phyloP scores from a whole-genome alignment of 2,329 filamentous ascomycete genomes.

The Diplodia intermedia region DNA sequence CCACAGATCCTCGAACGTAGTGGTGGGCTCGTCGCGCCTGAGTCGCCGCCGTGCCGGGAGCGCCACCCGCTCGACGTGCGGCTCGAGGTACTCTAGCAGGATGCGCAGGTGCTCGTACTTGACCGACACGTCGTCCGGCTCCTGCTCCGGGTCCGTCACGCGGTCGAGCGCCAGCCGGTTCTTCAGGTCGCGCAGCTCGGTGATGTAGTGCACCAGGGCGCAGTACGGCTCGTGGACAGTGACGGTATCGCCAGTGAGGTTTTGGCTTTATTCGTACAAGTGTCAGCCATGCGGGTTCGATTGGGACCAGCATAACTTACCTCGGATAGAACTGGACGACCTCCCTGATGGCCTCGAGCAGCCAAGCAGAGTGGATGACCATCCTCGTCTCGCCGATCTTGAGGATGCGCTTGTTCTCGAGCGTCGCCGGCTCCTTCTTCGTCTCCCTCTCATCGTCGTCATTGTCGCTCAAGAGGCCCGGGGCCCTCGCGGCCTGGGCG shows the following conservation, averaged over 20 bases:
- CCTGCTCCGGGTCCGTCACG: conserved; percentile 3
- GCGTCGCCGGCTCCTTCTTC: conserved; percentile 21
- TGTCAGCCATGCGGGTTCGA: background rate
- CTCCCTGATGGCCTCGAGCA: conserved; percentile 28
- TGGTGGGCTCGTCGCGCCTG: conserved; percentile 20
- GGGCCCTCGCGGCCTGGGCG: background rate
- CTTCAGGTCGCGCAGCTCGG: conserved; percentile 20
- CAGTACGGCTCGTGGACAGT: conserved; percentile 26
- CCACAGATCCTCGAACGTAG: conserved; percentile 27
- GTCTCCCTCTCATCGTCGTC: background rate
- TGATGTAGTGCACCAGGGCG: conserved; percentile 22
- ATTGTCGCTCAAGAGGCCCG: background rate
- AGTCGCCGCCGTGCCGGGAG: conserved; percentile 16
- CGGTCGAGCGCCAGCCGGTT: conserved; percentile 17
- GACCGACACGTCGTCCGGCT: conserved; percentile 16
- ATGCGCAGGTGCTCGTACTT: conserved; percentile 30
- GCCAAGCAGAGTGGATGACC: conserved; percentile 20
- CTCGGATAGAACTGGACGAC: conserved; percentile 29
- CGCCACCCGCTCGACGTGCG: conserved; percentile 16
- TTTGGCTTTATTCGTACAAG: conserved; percentile 8
- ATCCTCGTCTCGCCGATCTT: conserved; percentile 18
- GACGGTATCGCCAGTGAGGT: conserved; percentile 23
- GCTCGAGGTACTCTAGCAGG: conserved; percentile 27
- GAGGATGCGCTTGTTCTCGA: conserved; percentile 24
- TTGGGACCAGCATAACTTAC: background rate